Percentiles rank a stretch among this genome's conserved stretches.
Evolutionary conservation across 257 asterid species (phyloP).

Genomic region (Capsicum rhomboideum): DNA sequence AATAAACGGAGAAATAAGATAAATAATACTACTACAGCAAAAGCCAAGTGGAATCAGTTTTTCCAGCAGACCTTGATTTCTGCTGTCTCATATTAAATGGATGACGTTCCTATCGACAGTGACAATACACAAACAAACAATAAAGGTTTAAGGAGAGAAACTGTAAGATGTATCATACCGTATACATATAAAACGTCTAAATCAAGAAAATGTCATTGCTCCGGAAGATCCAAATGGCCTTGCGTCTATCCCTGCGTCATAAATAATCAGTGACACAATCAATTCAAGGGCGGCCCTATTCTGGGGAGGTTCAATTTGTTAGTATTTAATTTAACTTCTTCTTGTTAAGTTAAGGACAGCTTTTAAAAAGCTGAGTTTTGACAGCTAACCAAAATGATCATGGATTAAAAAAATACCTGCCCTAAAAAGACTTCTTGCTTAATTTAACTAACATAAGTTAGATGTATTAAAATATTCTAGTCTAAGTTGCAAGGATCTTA

Average conservation of each 20-base stretch:
- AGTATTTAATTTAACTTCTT: background rate
- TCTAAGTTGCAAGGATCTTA: background rate
- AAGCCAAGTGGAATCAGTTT: background rate
- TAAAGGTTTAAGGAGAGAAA: background rate
- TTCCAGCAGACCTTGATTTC: background rate
- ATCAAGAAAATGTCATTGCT: background rate
- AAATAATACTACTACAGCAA: background rate
- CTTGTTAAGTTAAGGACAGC: background rate
- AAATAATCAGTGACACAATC: background rate
- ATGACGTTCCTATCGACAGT: background rate
- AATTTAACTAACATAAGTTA: background rate
- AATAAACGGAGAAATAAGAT: background rate
- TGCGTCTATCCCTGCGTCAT: background rate
- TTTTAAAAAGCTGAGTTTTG: background rate
- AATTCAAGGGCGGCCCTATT: background rate
- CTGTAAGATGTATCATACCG: background rate
- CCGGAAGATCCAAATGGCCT: background rate
- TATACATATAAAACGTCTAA: background rate
- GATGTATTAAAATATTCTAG: background rate
- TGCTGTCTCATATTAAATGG: background rate
- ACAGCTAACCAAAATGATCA: background rate
- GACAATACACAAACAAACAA: slow-evolving; percentile 1
- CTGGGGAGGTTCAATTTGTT: background rate
- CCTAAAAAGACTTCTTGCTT: background rate
- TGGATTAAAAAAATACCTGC: background rate